phyloP scores from a whole-genome alignment of 1,284 basidiomycete genomes.

The Cryptococcus neoformans region DNA sequence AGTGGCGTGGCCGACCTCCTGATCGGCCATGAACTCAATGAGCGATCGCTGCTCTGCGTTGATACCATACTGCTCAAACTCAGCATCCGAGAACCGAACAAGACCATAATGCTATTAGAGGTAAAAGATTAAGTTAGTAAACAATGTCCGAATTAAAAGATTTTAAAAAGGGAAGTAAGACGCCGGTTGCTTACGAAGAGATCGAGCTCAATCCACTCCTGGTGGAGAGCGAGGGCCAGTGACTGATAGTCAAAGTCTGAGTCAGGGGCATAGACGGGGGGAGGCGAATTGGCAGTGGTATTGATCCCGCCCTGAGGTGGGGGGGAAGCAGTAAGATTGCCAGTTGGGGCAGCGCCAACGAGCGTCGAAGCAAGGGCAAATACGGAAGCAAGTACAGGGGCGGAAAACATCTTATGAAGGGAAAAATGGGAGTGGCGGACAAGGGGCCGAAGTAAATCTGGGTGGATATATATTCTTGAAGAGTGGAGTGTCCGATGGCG shows the following conservation, averaged over 20 bases:
- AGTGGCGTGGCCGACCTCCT: conserved; percentile 44
- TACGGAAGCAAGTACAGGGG: no score
- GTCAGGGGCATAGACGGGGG: conserved; percentile 55
- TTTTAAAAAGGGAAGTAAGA: background rate
- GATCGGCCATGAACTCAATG: conserved; percentile 44
- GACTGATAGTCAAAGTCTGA: conserved; percentile 64
- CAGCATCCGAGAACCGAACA: conserved; percentile 55
- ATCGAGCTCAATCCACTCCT: conserved; percentile 53
- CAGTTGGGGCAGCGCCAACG: no score
- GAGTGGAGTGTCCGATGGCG: no score
- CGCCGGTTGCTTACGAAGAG: background rate
- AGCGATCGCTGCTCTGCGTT: conserved; percentile 56
- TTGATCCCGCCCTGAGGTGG: conserved; percentile 50
- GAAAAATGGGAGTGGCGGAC: no score
- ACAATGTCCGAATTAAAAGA: background rate
- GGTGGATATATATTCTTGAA: no score
- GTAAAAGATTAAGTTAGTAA: conserved; percentile 56
- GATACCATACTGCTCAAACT: conserved; percentile 60
- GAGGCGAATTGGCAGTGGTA: conserved; percentile 48
- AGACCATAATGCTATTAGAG: conserved; percentile 50
- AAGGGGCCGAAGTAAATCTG: no score
- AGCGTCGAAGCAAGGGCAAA: no score
- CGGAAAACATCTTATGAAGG: no score
- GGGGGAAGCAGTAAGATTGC: no score
- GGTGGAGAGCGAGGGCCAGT: conserved; percentile 58